Conservation (phyloP, 805 yeast genomes). For the Cyberlindnera misumaiensis region DNA sequence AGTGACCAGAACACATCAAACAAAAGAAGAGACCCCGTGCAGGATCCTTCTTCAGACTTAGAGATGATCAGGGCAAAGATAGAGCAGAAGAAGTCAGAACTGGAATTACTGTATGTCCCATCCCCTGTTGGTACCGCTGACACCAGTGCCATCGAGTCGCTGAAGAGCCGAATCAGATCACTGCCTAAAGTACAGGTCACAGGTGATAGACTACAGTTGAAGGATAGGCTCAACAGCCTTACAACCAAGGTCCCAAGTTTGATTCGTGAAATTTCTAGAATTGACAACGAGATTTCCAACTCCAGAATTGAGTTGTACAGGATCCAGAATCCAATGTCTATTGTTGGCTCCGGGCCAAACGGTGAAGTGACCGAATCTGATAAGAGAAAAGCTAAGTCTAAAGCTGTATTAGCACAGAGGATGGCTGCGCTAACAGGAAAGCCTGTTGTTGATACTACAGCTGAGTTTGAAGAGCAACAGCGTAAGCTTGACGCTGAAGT, state of each 20-base stretch:
- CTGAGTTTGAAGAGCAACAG: constrained; percentile 30
- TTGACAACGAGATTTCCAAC: constrained; percentile 62
- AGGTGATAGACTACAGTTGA: constrained; percentile 37
- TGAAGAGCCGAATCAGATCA: constrained; percentile 52
- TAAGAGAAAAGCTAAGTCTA: constrained; percentile 69
- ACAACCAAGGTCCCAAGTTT: constrained; percentile 70
- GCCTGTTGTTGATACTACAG: constrained; percentile 36
- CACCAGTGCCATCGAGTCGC: constrained; percentile 29
- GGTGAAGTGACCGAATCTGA: constrained; percentile 84
- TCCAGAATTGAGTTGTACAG: constrained; percentile 62
- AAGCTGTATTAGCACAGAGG: constrained; percentile 72
- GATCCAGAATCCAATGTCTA: constrained; percentile 59
- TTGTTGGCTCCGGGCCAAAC: constrained; percentile 79
- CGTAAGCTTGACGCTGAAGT: constrained; percentile 41
- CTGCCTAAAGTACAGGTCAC: constrained; percentile 32
- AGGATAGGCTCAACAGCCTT: constrained; percentile 50
- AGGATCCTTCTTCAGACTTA: constrained; percentile 22
- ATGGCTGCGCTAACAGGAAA: constrained; percentile 93
- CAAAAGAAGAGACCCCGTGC: constrained; percentile 39
- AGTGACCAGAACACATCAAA: constrained; percentile 55
- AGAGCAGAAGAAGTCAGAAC: constrained; percentile 62
- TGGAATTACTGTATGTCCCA: constrained; percentile 50
- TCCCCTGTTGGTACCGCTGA: constrained; percentile 7
- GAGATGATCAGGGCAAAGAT: constrained; percentile 57
- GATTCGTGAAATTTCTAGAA: constrained; percentile 51